Conservation (phyloP, 2,329 filamentous ascomycete genomes). For the Xylaria hypoxylon region DNA sequence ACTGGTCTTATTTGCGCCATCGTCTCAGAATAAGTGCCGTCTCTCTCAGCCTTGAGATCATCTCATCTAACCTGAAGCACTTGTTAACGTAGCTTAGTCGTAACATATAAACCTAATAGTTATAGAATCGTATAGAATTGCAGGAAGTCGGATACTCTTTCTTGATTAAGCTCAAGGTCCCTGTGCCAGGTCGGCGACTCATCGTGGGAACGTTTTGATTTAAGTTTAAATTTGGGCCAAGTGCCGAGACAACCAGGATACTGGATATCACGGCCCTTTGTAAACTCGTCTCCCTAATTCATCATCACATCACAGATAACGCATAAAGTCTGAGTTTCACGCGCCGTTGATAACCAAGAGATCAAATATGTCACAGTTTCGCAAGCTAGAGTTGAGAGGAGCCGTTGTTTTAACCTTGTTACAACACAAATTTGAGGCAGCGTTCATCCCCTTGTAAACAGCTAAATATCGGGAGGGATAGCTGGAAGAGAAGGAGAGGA, state of each 20-base stretch:
- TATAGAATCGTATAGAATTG: not conserved
- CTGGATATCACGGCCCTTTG: not conserved
- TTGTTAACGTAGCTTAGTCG: not conserved
- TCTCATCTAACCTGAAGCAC: too few species aligned
- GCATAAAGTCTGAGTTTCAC: not conserved
- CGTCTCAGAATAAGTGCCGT: not conserved
- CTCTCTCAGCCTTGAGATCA: not conserved
- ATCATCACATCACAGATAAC: not conserved
- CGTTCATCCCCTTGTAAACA: not conserved
- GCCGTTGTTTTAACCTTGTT: too few species aligned
- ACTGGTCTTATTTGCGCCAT: not conserved
- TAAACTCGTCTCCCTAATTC: not conserved
- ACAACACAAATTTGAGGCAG: not conserved
- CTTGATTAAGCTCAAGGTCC: not conserved
- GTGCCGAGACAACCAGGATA: not conserved
- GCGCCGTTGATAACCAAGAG: not conserved
- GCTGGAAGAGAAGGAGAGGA: not conserved
- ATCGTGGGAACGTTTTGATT: not conserved
- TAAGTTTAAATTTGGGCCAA: slow-evolving; percentile 6
- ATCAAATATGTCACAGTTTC: not conserved
- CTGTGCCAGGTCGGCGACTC: not conserved
- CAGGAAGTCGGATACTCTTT: not conserved
- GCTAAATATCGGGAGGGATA: not conserved
- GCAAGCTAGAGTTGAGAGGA: not conserved
- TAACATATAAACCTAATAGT: not conserved